Evolutionary conservation across 331 rosid species (phyloP).

Genomic region (Erythrophleum ivorense): DNA sequence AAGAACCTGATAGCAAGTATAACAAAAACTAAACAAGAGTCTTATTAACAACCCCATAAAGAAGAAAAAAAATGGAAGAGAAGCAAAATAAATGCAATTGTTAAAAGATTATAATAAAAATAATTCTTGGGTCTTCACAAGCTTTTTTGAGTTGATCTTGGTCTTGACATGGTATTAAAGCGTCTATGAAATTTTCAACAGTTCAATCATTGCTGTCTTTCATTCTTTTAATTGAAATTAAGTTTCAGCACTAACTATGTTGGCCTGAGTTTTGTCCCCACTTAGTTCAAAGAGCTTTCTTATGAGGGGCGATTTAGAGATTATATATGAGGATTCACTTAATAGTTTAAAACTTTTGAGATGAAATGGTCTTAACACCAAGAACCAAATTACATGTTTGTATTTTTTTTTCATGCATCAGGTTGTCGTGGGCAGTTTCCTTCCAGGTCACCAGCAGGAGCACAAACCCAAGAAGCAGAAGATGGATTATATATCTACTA

Average conservation of each 20-base stretch:
- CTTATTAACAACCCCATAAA: neutral
- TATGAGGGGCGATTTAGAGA: neutral
- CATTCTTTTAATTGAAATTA: neutral
- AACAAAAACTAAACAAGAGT: too few species aligned
- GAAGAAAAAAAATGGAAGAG: constrained; percentile 35
- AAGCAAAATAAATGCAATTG: constrained; percentile 39
- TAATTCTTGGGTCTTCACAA: neutral
- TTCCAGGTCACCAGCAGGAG: constrained; percentile 79
- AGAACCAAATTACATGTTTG: constrained; percentile 3
- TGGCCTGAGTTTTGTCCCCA: neutral
- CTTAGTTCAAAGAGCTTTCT: neutral
- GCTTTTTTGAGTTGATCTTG: neutral
- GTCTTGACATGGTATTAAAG: neutral
- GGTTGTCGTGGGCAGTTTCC: constrained; percentile 88
- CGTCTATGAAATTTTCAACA: neutral
- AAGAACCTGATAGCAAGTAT: neutral
- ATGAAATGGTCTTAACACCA: neutral
- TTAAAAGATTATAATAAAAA: too few species aligned
- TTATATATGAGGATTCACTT: neutral
- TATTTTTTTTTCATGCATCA: constrained; percentile 39
- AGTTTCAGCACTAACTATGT: neutral
- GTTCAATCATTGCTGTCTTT: neutral
- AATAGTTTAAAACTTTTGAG: neutral
- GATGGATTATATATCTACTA: constrained; percentile 51
- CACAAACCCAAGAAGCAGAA: constrained; percentile 78